Base-by-base conservation (phyloP, 73 alveolate genomes). In the Blepharisma stoltei region DNA sequence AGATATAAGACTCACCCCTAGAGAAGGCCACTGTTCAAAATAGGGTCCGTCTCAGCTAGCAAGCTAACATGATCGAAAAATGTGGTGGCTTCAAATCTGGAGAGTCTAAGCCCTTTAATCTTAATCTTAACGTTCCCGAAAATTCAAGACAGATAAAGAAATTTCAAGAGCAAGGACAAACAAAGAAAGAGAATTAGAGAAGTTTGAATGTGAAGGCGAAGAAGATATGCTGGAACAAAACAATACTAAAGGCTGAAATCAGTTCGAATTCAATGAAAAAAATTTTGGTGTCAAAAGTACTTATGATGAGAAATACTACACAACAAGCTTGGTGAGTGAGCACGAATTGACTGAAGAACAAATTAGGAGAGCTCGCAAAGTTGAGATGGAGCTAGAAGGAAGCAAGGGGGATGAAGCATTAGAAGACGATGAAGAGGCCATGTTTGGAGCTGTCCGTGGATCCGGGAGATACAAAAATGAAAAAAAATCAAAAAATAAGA, bases 371-470 rank as follows among this genome's bases (percentile, higher is more conserved):
- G 73, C 73, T 18, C 14, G 14, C 46, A 60, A 60, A 2, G 18
- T 60, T 60, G 73, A 60, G 5, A 60, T 14, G 23, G 73, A 60
- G 23, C 3, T 60, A 14, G 18, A 14, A 9, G n/a, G n/a, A 14
- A 52, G 66, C n/a, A 52, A 52, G 2, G 23, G 45, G 2, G 23
- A 60, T 14, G 38, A 20, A 9, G 23, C 49, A 14, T n/a, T 25
- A 20, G 73, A 60, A 14, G 73, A 60, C 11, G 73, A 60, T 60
- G 73, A 60, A 60, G 73, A 60, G 23, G 46, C 14, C 14, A 60
- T 60, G 73, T 60, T 20, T 60, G 73, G 73, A n/a, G 73, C 73
- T 60, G 73, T 60, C 5, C 23, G 14, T 8, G 46, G 46, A n/a
- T 18, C 48, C 23, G 73, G 73, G 0, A 60, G 73, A 5, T 60